Base-by-base conservation (phyloP, 2,329 filamentous ascomycete genomes). In the Furcasterigmium furcatum region DNA sequence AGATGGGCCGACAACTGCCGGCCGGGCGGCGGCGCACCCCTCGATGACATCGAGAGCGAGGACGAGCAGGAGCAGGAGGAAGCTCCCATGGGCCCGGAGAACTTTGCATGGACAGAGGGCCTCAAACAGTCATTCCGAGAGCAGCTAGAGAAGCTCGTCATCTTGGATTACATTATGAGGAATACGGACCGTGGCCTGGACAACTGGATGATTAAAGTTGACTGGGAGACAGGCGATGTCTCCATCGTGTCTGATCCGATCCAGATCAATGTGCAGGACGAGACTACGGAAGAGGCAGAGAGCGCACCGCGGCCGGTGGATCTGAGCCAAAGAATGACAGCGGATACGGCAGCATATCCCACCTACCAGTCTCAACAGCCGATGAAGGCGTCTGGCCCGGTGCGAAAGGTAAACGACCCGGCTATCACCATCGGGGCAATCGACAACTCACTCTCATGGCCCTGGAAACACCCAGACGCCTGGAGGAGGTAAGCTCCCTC, bases 121-220 rank as follows among this genome's bases (percentile, higher is more conserved):
- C 67, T 99, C 38, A 95, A 97, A 61, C 89, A 95, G 64, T 87
- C 89, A 0, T 96, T 99, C 62, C 77, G 94, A 30, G 94, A 99
- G 65, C 88, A 97, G 68, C 76, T 99, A 40, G 94, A 99, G 69
- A 97, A 96, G 66, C 75, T 99, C 8, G 95, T 99, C 19, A 95
- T 99, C 58, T 68, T 99, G 53, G 94, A 99, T 67, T 99, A 99
- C 63, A 95, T 99, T 52, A 99, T 99, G 94, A 83, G 94, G 47
- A 99, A 99, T 61, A 99, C 94, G 2, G 94, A 99, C 64, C 82
- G 94, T 67, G 94, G 94, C 2, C 74, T 96, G 46, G 94, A 99
- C 64, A 99, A 99, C 58, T 99, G 94, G 94, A 99, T 99, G 94
- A 91, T 99, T 61, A 94, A 90, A 65, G 88, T 99, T 25, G 91